Evolutionary conservation across 257 asterid species (phyloP).

Genomic region (Nicotiana benthamiana): DNA sequence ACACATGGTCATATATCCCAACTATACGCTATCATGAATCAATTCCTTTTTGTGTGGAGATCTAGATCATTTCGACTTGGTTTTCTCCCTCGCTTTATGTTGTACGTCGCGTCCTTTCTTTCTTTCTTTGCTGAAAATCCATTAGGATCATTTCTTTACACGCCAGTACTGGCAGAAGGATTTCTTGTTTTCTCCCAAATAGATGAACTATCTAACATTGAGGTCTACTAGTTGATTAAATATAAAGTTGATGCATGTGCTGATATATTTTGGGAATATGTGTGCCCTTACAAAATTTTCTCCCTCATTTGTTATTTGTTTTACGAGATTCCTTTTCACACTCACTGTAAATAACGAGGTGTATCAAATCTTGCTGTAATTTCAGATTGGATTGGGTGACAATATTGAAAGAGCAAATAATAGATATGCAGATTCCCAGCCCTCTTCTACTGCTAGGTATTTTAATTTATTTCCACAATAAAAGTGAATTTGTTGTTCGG

Average conservation of each 20-base stretch:
- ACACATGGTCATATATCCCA: background rate
- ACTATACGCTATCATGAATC: background rate
- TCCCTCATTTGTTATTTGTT: background rate
- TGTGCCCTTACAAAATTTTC: background rate
- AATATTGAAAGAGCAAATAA: constrained; percentile 41
- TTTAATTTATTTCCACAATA: background rate
- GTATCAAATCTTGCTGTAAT: background rate
- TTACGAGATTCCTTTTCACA: too few species aligned
- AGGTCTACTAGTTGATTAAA: background rate
- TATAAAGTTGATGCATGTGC: background rate
- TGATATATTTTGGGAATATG: background rate
- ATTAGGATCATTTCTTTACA: too few species aligned
- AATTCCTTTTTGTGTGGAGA: background rate
- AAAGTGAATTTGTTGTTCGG: background rate
- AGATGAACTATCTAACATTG: background rate
- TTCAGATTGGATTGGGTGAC: constrained; percentile 64
- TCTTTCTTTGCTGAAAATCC: too few species aligned
- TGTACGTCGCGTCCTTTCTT: too few species aligned
- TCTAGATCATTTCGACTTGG: background rate
- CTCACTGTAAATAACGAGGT: background rate
- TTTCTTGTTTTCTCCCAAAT: background rate
- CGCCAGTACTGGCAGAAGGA: background rate
- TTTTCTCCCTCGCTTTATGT: too few species aligned
- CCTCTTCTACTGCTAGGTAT: constrained; percentile 36
- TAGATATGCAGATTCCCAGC: constrained; percentile 54